Base-by-base conservation (phyloP, 305 asterid species). In the Plantago lanceolata region DNA sequence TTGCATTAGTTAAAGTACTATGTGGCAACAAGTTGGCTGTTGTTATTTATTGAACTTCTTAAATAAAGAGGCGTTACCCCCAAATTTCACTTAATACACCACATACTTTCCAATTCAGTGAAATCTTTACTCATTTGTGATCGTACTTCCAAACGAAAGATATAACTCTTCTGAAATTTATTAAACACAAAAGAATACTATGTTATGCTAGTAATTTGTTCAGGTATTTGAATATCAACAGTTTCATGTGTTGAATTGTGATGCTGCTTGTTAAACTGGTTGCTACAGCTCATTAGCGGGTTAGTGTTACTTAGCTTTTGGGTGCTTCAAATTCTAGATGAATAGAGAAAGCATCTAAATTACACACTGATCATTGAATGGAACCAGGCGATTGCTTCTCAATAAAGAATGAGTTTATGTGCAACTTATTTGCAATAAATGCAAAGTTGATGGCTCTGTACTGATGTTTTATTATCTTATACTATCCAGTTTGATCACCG, bases 401-500 rank as follows among this genome's bases (percentile, higher is more conserved):
- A 24, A 24, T 24, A 3, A 24, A 48, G 20, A 9, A 48, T 15
- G 19, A 16, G 6, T 48, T 8, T 48, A 4, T 15, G 53, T 16
- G 9, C 3, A 48, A 4, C 19, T 48, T n/a, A 47, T 47, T 24
- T 24, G 28, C 3, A 24, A 24, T 24, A 24, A 9, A 33, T 33
- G 6, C 40, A 33, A 33, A 33, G 40, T 33, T 40, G 47, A 40
- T 40, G 16, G 3, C 14, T 12, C 16, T 40, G 47, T 16, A 40
- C 49, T 78, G 45, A 64, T 61, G 45, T 64, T 47, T 45, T 21
- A 19, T 67, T 62, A 59, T 57, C 26, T 59, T 19, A 16, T 60
- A 2, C 65, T 31, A 66, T 60, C 64, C 84, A 92, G 98, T 86
- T 92, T 60, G 94, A 92, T 72, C 97, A 92, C 78, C 88, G 98